A percentile compares a stretch with the other conserved stretches of the same genome.
Evolutionary conservation across 345 rosid species (phyloP).

Genomic region (Gossypium ekmanianum): DNA sequence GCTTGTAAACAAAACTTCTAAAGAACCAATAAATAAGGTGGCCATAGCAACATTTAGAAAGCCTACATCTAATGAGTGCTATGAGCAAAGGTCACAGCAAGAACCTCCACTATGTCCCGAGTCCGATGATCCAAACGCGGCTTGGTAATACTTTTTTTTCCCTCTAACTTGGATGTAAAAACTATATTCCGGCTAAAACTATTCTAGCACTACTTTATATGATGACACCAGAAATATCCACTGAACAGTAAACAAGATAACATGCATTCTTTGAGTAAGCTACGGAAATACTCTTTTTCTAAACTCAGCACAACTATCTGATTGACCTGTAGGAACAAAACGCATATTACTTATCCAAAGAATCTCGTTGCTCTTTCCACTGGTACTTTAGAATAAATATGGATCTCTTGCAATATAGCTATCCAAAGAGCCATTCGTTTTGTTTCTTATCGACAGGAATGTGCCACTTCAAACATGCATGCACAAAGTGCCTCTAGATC

Average conservation of each 20-base stretch:
- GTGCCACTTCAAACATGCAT: constrained; percentile 87
- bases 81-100: constrained; percentile 56
- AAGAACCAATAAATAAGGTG: constrained; percentile 65
- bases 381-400: neutral
- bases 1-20: constrained; percentile 52
- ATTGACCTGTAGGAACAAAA: neutral
- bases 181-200: neutral
- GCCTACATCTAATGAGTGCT: constrained; percentile 81
- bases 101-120: constrained; percentile 71
- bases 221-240: neutral
- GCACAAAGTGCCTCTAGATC: constrained; percentile 68
- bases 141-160: constrained; percentile 47
- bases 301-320: neutral
- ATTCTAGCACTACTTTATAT: neutral
- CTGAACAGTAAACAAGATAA: neutral
- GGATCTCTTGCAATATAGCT: neutral
- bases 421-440: constrained; percentile 15
- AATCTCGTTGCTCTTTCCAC: neutral
- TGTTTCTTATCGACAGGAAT: constrained; percentile 46
- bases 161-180: neutral
- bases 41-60: constrained; percentile 79
- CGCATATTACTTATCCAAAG: neutral
- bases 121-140: constrained; percentile 90
- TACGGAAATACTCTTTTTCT: neutral
- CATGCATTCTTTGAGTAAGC: neutral